Evolutionary conservation across 495 filamentous ascomycete species (phyloP).

Genomic region (Cercophora newfieldiana): DNA sequence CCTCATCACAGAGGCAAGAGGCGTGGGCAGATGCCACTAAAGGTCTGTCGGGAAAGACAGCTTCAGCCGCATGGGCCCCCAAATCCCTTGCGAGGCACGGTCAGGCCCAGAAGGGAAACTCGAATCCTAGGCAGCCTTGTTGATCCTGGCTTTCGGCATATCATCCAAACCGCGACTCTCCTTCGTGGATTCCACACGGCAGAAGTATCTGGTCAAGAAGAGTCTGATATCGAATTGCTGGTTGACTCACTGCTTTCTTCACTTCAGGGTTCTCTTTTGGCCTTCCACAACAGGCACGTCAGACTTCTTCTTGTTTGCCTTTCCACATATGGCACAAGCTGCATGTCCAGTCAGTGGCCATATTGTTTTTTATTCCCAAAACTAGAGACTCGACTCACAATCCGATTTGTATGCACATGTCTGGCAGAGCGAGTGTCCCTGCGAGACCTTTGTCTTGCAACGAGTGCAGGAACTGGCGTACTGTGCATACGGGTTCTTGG

Average conservation of each 20-base stretch:
- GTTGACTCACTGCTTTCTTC: constrained; percentile 24
- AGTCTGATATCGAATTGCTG: no score
- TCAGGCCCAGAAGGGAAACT: no score
- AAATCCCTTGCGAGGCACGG: no score
- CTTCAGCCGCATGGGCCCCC: no score
- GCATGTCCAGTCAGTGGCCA: constrained; percentile 23
- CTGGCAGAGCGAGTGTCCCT: constrained; percentile 63
- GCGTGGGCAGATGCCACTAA: no score
- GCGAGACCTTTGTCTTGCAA: constrained; percentile 67
- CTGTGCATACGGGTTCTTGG: constrained; percentile 69
- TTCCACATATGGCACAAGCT: constrained; percentile 71
- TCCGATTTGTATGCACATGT: constrained; percentile 67
- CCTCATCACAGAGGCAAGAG: no score
- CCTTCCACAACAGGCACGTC: constrained; percentile 58
- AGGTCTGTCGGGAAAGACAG: no score
- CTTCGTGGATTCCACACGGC: background rate
- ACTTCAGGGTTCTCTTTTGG: constrained; percentile 67
- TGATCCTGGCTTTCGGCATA: background rate
- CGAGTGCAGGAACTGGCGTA: constrained; percentile 60
- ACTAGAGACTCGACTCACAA: constrained; percentile 42
- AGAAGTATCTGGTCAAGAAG: no score
- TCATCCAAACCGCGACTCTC: background rate
- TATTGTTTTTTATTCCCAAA: background rate
- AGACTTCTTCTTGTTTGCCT: constrained; percentile 55
- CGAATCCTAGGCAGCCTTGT: background rate